Evolutionary conservation across 495 filamentous ascomycete species (phyloP), one percentile per base, ranked within the genome.

Genomic region (Amorphotheca resinae): DNA sequence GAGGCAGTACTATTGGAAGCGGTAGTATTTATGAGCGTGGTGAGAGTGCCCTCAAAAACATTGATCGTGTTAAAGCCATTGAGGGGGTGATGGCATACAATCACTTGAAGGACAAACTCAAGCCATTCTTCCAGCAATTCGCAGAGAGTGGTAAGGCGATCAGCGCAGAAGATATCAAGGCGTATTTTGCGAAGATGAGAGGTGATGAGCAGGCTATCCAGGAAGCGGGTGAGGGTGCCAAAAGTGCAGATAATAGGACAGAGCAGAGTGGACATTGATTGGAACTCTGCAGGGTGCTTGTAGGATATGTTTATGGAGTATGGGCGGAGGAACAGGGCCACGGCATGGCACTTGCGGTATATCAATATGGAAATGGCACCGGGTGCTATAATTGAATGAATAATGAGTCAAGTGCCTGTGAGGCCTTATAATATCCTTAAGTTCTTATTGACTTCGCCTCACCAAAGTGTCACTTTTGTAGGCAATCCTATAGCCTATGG

Each of bases 1-100:
- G 69, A 22, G 68, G 65, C 36, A 57, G 59, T 40, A 51, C 47
- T n/a, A 38, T 49, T 20, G 82, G 76, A 41, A 75, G 74, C 0
- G 82, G 81, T 30, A 89, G 82, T 49, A 62, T 96, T 3, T 75
- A 87, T 22, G 87, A 96, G 20, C 80, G 84, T 15, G 91, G 89
- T 30, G 89, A 96, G 59, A 84, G 81, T 18, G 91, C 87, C 0
- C 68, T 98, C 21, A 84, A 75, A 59, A 88, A 82, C 48, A 76
- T 98, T 15, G 91, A 96, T 58, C 79, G 91, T 2, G 87, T 96
- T 14, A 67, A 79, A 15, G 91, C 91, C 3, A 95, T 98, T 48
- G 88, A 98, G 60, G 91, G 91, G 15, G 89, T 93, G 9, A 94
- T 95, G 86, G 86, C 84, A 9, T 98, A 95, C 60, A 95, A 95